phyloP scores from a whole-genome alignment of 2,329 filamentous ascomycete species.

The Polychaeton citri region DNA sequence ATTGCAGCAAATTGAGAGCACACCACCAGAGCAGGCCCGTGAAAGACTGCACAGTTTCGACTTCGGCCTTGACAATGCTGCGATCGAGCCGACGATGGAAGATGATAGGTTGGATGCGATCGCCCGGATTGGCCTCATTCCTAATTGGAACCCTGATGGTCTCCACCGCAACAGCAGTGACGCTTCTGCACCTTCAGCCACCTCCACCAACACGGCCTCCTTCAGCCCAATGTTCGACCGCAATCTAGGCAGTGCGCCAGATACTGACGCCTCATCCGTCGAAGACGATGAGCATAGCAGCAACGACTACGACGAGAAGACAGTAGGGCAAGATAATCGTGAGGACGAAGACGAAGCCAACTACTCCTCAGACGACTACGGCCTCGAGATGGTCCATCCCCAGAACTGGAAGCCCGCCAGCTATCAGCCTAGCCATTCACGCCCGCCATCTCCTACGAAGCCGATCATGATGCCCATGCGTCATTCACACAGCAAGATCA shows the following conservation, averaged over 20 bases:
- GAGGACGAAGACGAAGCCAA: constrained; percentile 3
- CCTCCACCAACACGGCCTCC: constrained; percentile 1
- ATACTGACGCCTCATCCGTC: neutral
- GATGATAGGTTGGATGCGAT: constrained; percentile 2
- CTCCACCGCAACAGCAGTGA: constrained; percentile 1
- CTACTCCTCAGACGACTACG: neutral
- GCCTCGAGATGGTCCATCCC: neutral
- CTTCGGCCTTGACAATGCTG: constrained; percentile 6
- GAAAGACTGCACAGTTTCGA: constrained; percentile 5
- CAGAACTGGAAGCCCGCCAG: neutral
- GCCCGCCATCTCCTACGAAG: neutral
- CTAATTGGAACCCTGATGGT: neutral
- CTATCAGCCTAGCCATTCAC: neutral
- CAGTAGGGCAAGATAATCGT: neutral
- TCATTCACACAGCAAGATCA: neutral
- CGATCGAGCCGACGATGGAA: constrained; percentile 4
- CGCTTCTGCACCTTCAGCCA: constrained; percentile 1
- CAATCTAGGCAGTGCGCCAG: neutral
- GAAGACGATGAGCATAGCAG: neutral
- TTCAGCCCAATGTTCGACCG: constrained; percentile 3
- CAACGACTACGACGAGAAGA: neutral
- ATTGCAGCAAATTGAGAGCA: neutral
- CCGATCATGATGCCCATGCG: neutral
- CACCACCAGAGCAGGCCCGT: neutral
- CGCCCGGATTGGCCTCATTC: constrained; percentile 1